These are phyloP conservation scores for Xanthoconium purpureum DNA, from an alignment of 768 basidiomycete species.

Conservation along the genomic window DNA sequence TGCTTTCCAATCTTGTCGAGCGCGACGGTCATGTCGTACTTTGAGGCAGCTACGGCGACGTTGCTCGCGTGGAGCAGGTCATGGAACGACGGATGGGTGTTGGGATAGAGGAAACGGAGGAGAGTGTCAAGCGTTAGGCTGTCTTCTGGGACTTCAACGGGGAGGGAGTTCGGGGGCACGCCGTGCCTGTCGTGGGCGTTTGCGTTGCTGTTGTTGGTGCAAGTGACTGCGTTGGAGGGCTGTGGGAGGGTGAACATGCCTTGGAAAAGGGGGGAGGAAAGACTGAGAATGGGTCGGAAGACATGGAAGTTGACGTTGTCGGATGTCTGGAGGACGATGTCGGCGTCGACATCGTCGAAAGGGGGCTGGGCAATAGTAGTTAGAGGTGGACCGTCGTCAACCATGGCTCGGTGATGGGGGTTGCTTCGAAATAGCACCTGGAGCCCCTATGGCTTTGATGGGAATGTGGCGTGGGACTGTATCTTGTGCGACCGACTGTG, in stretches of 20 bases:
- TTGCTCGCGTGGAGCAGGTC: background rate
- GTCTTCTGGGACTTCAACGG: background rate
- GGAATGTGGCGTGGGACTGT: background rate
- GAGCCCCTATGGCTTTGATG: background rate
- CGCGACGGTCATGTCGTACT: background rate
- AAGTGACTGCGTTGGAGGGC: background rate
- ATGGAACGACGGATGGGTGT: background rate
- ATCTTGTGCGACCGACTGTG: too few relatives aligned
- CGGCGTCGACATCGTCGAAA: background rate
- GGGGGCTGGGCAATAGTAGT: background rate
- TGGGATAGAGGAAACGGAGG: slow-evolving; percentile 7
- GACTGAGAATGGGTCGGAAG: slow-evolving; percentile 1
- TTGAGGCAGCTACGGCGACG: background rate
- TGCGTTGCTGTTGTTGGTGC: background rate
- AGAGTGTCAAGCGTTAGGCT: slow-evolving; percentile 1
- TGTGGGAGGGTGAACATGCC: slow-evolving; percentile 6
- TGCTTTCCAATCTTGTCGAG: background rate
- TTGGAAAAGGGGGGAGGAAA: slow-evolving; percentile 2
- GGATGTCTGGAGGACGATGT: slow-evolving; percentile 1
- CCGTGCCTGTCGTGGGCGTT: background rate
- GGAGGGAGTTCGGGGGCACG: too few relatives aligned
- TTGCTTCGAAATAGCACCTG: background rate
- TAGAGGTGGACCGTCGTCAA: background rate
- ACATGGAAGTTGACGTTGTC: slow-evolving; percentile 3
- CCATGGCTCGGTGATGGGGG: background rate